Conservation (phyloP, 345 rosid genomes). For the Hibiscus syriacus region DNA sequence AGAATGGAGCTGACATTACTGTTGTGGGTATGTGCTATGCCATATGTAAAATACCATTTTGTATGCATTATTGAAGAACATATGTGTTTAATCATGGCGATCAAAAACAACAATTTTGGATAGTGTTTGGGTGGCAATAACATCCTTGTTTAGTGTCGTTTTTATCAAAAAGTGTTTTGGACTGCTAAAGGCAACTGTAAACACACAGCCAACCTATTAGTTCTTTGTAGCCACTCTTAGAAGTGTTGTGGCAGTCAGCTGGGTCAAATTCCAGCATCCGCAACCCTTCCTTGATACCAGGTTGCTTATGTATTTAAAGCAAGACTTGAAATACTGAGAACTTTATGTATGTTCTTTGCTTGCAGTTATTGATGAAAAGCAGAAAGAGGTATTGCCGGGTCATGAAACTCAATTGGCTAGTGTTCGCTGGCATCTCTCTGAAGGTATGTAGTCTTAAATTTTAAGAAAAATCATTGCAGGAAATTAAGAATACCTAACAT, state of each 20-base stretch:
- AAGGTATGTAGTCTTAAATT: slow-evolving; percentile 36
- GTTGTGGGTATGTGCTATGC: slow-evolving; percentile 55
- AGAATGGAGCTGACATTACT: slow-evolving; percentile 88
- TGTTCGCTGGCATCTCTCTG: slow-evolving; percentile 83
- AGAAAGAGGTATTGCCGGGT: slow-evolving; percentile 67
- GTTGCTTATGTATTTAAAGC: slow-evolving; percentile 1
- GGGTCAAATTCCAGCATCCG: background rate
- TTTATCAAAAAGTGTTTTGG: no score
- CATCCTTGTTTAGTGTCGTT: no score
- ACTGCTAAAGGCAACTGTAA: no score
- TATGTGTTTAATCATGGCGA: background rate
- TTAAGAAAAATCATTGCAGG: background rate
- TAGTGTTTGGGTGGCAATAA: no score
- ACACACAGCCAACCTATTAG: no score
- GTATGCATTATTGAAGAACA: background rate
- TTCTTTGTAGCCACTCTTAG: no score
- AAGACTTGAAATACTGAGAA: slow-evolving; percentile 13
- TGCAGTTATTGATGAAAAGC: slow-evolving; percentile 76
- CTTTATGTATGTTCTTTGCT: slow-evolving; percentile 25
- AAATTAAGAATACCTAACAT: background rate
- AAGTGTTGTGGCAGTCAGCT: background rate
- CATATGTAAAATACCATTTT: background rate
- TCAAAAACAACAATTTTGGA: no score
- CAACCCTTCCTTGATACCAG: background rate
- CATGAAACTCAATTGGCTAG: slow-evolving; percentile 70